Conservation (phyloP, 192 early-diverging fungal genomes). For the Backusella macrospora region DNA sequence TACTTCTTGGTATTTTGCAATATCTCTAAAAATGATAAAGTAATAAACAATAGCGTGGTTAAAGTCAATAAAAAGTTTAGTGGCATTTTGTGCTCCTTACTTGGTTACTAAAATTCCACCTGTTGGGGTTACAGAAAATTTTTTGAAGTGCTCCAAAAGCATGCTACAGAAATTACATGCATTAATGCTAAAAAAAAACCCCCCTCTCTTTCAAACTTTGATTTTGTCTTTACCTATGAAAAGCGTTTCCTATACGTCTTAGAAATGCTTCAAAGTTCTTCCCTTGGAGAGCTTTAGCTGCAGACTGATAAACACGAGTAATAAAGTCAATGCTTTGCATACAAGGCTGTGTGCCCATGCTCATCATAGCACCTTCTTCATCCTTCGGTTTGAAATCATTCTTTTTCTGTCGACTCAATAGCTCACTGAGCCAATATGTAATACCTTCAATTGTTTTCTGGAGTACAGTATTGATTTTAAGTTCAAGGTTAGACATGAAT, state of each 20-base stretch:
- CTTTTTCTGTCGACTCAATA: constrained; percentile 81
- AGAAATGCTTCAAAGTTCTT: constrained; percentile 80
- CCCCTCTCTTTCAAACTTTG: too few relatives aligned
- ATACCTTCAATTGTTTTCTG: constrained; percentile 77
- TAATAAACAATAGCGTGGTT: not conserved
- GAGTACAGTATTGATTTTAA: constrained; percentile 76
- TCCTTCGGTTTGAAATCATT: constrained; percentile 92
- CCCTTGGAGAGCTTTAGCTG: constrained; percentile 65
- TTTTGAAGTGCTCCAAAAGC: constrained; percentile 92
- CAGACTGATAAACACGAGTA: constrained; percentile 60
- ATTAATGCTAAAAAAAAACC: constrained; percentile 16
- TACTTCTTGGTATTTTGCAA: constrained; percentile 91
- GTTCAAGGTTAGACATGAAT: constrained; percentile 82
- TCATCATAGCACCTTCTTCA: constrained; percentile 73
- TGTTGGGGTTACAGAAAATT: constrained; percentile 79
- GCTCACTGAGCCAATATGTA: constrained; percentile 66
- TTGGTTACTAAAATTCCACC: constrained; percentile 89
- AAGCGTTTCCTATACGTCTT: constrained; percentile 74
- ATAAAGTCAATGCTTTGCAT: constrained; percentile 79
- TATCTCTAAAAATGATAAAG: constrained; percentile 61
- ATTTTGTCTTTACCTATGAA: constrained; percentile 69
- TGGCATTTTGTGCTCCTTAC: constrained; percentile 43
- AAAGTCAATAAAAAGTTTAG: constrained; percentile 7
- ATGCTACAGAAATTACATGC: constrained; percentile 50
- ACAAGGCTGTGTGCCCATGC: constrained; percentile 80